phyloP scores from a whole-genome alignment of 208 protist genomes.

The Acanthamoeba sp. region DNA sequence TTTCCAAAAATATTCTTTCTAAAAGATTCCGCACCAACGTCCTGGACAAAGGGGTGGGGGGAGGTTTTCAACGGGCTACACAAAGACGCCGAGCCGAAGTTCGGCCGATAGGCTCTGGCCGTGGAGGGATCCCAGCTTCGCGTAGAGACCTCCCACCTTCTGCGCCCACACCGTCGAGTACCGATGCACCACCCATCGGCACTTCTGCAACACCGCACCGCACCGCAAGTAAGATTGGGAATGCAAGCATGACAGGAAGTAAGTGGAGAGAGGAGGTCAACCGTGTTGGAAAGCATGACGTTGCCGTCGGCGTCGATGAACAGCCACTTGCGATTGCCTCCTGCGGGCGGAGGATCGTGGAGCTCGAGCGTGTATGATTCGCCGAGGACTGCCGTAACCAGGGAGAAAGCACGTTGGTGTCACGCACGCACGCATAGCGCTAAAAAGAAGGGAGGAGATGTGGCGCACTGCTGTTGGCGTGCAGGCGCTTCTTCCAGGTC shows the following conservation, averaged over 20 bases:
- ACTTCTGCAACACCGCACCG: neutral
- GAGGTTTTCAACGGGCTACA: too few species aligned
- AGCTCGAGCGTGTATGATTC: constrained; percentile 32
- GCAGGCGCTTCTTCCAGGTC: neutral
- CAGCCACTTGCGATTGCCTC: neutral
- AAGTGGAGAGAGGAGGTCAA: neutral
- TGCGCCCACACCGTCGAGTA: constrained; percentile 63
- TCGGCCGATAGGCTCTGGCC: neutral
- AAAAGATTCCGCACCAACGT: too few species aligned
- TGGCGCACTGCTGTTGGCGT: neutral
- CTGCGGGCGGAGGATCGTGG: neutral
- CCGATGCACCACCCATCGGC: constrained; percentile 50
- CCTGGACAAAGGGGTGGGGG: too few species aligned
- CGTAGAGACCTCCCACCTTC: constrained; percentile 53
- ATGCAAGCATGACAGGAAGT: neutral
- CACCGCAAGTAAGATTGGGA: neutral
- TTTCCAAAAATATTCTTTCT: too few species aligned
- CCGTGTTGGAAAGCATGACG: constrained; percentile 7
- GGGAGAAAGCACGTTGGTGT: neutral
- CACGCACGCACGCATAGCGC: too few species aligned
- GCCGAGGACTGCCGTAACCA: neutral
- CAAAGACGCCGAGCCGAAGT: constrained; percentile 53
- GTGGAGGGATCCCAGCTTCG: neutral
- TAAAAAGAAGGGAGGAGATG: neutral
- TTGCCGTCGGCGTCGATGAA: constrained; percentile 20